Evolutionary conservation across 257 asterid genomes (phyloP).

Genomic region (Schizonepeta tenuifolia): DNA sequence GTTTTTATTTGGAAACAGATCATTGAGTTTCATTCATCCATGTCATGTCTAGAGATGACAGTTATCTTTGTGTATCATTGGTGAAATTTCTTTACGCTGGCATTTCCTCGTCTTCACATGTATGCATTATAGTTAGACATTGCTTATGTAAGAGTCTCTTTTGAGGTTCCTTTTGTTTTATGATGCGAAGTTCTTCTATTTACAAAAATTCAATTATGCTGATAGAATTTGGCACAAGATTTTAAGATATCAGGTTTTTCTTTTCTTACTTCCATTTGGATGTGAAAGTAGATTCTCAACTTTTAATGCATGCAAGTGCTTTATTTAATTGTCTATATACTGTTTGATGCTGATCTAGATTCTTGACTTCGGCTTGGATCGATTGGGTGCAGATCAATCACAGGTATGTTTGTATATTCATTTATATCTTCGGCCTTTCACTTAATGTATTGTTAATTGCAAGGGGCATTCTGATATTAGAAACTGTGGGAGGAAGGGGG

Average conservation of each 20-base stretch:
- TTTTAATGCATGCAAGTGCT: constrained; percentile 28
- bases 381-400: constrained; percentile 95
- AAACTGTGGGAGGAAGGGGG: constrained; percentile 3
- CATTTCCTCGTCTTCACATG: background rate
- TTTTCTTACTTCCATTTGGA: constrained; percentile 7
- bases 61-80: constrained; percentile 23
- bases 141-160: constrained; percentile 11
- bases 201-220: background rate
- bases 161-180: constrained; percentile 22
- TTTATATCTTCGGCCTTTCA: constrained; percentile 25
- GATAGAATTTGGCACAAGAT: background rate
- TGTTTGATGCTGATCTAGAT: constrained; percentile 59
- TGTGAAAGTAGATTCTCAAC: constrained; percentile 20
- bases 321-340: constrained; percentile 34
- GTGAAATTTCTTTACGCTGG: constrained; percentile 16
- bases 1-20: constrained; percentile 22
- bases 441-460: background rate
- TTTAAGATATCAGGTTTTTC: constrained; percentile 1
- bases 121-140: constrained; percentile 18
- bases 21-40: constrained; percentile 20
- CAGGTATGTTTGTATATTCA: constrained; percentile 55
- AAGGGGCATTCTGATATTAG: constrained; percentile 14
- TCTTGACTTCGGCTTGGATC: constrained; percentile 96
- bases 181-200: background rate
- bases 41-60: constrained; percentile 1